These are phyloP conservation scores for Schoenoplectus tabernaemontani DNA, from an alignment of 202 grass and related monocot species.

Conservation along the genomic window DNA sequence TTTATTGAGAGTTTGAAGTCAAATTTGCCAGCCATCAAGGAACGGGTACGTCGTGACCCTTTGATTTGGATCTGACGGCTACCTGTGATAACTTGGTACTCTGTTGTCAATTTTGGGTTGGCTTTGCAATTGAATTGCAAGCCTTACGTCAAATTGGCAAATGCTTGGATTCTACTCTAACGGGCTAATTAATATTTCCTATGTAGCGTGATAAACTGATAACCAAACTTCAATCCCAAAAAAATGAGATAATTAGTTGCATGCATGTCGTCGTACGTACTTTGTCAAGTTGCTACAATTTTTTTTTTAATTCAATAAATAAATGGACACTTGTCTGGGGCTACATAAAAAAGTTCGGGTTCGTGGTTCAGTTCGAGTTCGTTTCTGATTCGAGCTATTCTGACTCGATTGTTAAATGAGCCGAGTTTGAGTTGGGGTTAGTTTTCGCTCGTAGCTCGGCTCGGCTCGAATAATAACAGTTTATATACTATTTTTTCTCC, in stretches of 20 bases:
- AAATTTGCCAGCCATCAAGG: neutral
- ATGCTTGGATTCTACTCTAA: neutral
- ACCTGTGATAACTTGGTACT: neutral
- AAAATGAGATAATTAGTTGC: neutral
- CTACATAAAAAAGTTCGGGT: neutral
- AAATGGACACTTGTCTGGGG: neutral
- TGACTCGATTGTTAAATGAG: neutral
- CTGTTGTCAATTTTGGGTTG: too few species aligned
- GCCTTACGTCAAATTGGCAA: neutral
- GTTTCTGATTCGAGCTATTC: neutral
- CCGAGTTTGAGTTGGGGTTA: too few species aligned
- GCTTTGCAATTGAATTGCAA: neutral
- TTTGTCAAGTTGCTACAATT: conserved; percentile 7
- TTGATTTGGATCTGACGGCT: neutral
- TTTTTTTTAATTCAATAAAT: too few species aligned
- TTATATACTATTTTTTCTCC: too few species aligned
- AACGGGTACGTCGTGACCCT: neutral
- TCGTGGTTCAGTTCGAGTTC: too few species aligned
- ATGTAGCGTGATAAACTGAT: neutral
- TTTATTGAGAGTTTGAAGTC: too few species aligned
- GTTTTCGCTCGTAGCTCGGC: too few species aligned
- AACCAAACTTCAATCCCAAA: neutral
- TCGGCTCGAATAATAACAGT: too few species aligned
- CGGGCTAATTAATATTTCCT: neutral
- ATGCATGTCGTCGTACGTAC: neutral